These are phyloP conservation scores for Linnemannia zychae DNA, from an alignment of 192 early-diverging fungal species.

Conservation along the genomic window DNA sequence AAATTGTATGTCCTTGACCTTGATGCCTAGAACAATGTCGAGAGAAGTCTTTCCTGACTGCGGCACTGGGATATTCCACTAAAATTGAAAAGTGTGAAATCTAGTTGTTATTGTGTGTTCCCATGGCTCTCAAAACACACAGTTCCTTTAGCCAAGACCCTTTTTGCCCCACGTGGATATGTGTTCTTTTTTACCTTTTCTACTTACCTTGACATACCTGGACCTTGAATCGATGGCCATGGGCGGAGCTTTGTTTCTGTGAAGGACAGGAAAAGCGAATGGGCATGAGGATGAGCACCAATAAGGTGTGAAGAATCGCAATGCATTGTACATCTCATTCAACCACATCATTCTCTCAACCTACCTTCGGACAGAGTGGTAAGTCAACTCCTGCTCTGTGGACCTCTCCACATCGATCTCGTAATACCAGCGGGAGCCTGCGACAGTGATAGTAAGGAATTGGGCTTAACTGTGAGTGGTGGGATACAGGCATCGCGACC, in stretches of 20 bases:
- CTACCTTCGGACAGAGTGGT: neutral
- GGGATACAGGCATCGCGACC: neutral
- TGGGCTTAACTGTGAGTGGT: neutral
- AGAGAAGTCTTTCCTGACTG: neutral
- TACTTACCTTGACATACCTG: neutral
- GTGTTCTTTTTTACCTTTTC: neutral
- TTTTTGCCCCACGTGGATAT: no score
- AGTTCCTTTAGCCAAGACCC: no score
- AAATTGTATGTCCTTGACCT: neutral
- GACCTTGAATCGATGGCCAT: neutral
- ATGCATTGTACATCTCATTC: neutral
- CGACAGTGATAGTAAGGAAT: neutral
- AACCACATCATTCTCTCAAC: neutral
- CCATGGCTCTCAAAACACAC: no score
- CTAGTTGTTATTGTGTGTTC: no score
- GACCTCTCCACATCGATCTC: neutral
- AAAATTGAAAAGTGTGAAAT: neutral
- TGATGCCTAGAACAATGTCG: neutral
- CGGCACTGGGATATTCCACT: slow-evolving; percentile 4
- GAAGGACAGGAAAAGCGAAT: neutral
- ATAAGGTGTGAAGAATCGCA: neutral
- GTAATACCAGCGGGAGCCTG: neutral
- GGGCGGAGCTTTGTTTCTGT: neutral
- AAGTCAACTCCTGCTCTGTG: neutral
- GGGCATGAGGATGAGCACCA: neutral